Percentiles rank a stretch among this genome's conserved stretches.
phyloP scores from a whole-genome alignment of 2,329 filamentous ascomycete genomes.

The Hypomyces rosellus region DNA sequence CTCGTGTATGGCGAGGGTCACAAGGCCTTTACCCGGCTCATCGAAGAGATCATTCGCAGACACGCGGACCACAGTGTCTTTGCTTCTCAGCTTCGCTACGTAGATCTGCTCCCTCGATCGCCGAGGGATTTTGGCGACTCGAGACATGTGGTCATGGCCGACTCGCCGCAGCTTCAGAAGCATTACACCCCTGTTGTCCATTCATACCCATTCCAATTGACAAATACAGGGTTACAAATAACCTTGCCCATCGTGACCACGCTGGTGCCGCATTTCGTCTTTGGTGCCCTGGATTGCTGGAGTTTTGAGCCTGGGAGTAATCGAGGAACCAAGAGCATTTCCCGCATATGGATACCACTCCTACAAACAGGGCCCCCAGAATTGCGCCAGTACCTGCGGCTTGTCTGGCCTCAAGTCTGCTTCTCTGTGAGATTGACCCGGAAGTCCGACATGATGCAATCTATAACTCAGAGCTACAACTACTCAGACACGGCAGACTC shows the following conservation, averaged over 20 bases:
- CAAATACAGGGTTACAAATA: conserved; percentile 1
- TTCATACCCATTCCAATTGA: conserved; percentile 5
- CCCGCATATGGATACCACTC: conserved; percentile 8
- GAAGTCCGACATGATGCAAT: conserved; percentile 1
- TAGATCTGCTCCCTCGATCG: conserved; percentile 5
- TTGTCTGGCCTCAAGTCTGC: conserved; percentile 3
- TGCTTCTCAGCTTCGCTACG: conserved; percentile 2
- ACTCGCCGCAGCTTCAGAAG: conserved; percentile 2
- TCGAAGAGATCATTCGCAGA: not conserved
- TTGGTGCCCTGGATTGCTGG: conserved; percentile 8
- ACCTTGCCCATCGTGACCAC: conserved; percentile 5
- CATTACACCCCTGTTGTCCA: conserved; percentile 1
- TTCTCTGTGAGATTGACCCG: conserved; percentile 1
- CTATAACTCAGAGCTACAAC: not conserved
- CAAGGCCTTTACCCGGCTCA: conserved; percentile 8
- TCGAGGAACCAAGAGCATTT: not conserved
- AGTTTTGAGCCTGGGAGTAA: not conserved
- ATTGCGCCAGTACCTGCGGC: not conserved
- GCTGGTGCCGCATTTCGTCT: conserved; percentile 3
- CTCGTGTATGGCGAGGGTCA: conserved; percentile 14
- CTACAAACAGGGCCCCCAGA: not conserved
- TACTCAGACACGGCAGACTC: not conserved
- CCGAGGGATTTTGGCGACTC: conserved; percentile 5
- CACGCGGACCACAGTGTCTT: conserved; percentile 4
- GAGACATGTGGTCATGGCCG: not conserved